Evolutionary conservation across 2,329 filamentous ascomycete species (phyloP).

Genomic region (Onygena corvina): DNA sequence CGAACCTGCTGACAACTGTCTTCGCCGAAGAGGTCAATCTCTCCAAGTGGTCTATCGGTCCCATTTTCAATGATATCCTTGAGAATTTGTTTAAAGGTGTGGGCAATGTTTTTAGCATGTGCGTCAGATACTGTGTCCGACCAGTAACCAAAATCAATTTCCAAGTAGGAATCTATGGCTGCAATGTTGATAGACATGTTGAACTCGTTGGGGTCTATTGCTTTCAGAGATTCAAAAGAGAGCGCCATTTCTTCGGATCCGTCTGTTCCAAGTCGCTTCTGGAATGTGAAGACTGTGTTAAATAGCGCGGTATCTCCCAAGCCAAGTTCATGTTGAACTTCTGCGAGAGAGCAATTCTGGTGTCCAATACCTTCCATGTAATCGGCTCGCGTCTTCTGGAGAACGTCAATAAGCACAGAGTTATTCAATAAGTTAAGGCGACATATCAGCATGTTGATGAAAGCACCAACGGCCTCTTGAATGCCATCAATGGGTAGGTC

Average conservation of each 20-base stretch:
- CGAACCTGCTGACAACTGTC: constrained; percentile 23
- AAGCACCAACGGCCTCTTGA: constrained; percentile 31
- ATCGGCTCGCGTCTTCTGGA: constrained; percentile 37
- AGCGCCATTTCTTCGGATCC: constrained; percentile 18
- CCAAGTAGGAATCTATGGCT: constrained; percentile 10
- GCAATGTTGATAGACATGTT: constrained; percentile 13
- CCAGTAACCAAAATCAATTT: constrained; percentile 15
- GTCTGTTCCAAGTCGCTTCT: constrained; percentile 24
- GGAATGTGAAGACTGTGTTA: constrained; percentile 34
- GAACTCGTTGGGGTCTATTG: constrained; percentile 14
- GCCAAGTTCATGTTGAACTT: constrained; percentile 35
- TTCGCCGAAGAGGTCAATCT: constrained; percentile 24
- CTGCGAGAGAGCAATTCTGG: constrained; percentile 40
- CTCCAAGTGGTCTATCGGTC: constrained; percentile 17
- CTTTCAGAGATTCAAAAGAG: constrained; percentile 11
- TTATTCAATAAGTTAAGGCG: constrained; percentile 31
- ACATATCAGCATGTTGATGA: constrained; percentile 46
- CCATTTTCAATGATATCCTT: constrained; percentile 19
- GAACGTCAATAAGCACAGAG: constrained; percentile 29
- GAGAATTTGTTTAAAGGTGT: constrained; percentile 26
- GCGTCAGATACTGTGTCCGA: constrained; percentile 29
- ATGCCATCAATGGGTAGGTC: constrained; percentile 29
- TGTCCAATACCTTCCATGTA: constrained; percentile 38
- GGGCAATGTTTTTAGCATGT: constrained; percentile 24
- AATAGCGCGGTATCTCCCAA: constrained; percentile 28